Evolutionary conservation across 2,329 filamentous ascomycete genomes (phyloP).

Genomic region (Gremmenia infestans): DNA sequence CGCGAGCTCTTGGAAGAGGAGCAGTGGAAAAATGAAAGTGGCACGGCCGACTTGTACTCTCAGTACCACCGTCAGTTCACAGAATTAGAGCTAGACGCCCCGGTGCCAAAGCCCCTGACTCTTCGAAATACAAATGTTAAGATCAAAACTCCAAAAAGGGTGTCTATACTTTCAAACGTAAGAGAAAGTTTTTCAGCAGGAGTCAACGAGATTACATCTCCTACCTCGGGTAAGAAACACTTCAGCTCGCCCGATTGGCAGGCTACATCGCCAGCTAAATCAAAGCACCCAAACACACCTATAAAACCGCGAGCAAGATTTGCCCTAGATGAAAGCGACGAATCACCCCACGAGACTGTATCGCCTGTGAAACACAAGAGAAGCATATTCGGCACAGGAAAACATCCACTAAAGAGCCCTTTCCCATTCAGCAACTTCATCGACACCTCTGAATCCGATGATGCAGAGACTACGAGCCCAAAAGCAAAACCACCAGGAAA

Average conservation of each 20-base stretch:
- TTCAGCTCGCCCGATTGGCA: background rate
- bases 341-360: background rate
- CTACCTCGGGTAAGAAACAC: background rate
- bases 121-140: background rate
- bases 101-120: background rate
- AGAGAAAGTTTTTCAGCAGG: background rate
- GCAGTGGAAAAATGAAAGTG: background rate
- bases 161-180: background rate
- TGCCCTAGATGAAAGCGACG: background rate
- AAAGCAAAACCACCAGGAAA: background rate
- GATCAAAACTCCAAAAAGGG: background rate
- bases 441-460: background rate
- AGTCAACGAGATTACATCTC: constrained; percentile 1
- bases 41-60: background rate
- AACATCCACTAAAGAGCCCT: constrained; percentile 18
- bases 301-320: background rate
- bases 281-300: background rate
- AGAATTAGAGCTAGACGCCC: background rate
- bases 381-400: constrained; percentile 10
- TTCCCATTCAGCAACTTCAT: constrained; percentile 11
- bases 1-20: background rate
- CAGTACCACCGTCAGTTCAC: background rate
- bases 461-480: background rate
- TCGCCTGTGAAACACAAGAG: background rate
- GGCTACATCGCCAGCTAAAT: background rate